phyloP scores from a whole-genome alignment of 352 stramenopile genomes.

The Thalassiosira exigua region DNA sequence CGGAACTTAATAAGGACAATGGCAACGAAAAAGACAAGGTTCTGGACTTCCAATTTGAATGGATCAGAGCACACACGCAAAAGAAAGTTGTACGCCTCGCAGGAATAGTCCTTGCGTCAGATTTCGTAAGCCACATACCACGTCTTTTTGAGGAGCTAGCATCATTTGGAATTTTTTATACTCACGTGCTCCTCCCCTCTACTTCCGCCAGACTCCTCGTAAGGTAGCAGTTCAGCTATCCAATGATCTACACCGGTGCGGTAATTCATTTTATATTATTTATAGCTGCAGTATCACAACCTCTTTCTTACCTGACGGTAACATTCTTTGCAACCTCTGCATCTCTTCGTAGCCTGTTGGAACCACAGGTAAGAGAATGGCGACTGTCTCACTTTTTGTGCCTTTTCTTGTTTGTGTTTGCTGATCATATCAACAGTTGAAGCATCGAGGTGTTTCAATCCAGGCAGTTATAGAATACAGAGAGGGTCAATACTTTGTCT shows the following conservation, averaged over 20 bases:
- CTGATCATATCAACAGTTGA: constrained; percentile 53
- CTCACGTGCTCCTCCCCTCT: neutral
- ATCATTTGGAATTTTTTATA: too few species aligned
- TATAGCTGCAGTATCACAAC: too few species aligned
- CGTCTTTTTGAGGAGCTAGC: too few species aligned
- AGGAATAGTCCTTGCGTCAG: constrained; percentile 63
- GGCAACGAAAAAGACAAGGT: constrained; percentile 9
- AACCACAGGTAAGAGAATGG: neutral
- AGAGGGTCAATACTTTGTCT: constrained; percentile 78
- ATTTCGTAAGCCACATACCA: constrained; percentile 63
- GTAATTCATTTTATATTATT: too few species aligned
- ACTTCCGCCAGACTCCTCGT: constrained; percentile 12
- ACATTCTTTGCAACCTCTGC: neutral
- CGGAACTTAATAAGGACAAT: constrained; percentile 20
- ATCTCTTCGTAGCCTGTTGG: constrained; percentile 5
- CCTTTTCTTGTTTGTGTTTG: too few species aligned
- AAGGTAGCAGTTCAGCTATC: constrained; percentile 76
- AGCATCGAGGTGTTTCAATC: constrained; percentile 69
- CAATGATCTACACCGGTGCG: constrained; percentile 80
- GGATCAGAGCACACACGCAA: constrained; percentile 65
- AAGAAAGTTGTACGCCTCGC: constrained; percentile 71
- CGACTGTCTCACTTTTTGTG: constrained; percentile 23
- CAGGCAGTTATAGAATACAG: constrained; percentile 83
- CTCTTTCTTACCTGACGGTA: neutral
- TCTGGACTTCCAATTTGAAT: constrained; percentile 56